Conservation (phyloP, 2,329 filamentous ascomycete species). For the Fonsecaea erecta region DNA sequence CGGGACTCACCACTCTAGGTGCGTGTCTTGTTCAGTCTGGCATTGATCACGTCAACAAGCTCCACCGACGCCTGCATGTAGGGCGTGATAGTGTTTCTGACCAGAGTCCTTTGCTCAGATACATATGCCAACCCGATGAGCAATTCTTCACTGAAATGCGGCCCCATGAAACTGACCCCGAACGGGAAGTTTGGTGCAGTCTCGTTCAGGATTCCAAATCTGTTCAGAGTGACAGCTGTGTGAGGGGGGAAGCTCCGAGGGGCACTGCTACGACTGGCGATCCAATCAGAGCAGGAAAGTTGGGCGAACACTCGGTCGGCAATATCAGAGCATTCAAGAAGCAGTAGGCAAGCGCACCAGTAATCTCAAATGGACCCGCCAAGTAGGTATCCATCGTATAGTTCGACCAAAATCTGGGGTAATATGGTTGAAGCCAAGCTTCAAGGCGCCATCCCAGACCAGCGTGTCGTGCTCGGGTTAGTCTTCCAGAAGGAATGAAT, state of each 20-base stretch:
- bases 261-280: slow-evolving; percentile 67
- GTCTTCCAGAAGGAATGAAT: slow-evolving; percentile 57
- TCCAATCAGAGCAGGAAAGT: slow-evolving; percentile 61
- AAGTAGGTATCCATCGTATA: slow-evolving; percentile 60
- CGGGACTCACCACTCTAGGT: neutral
- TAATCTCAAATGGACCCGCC: slow-evolving; percentile 64
- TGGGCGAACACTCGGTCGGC: slow-evolving; percentile 57
- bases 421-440: slow-evolving; percentile 62
- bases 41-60: slow-evolving; percentile 34
- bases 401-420: slow-evolving; percentile 61
- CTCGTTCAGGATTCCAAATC: slow-evolving; percentile 57
- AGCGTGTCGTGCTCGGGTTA: slow-evolving; percentile 65
- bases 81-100: slow-evolving; percentile 43
- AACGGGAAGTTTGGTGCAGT: slow-evolving; percentile 63
- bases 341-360: slow-evolving; percentile 62
- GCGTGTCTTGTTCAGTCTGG: slow-evolving; percentile 5
- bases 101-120: slow-evolving; percentile 66
- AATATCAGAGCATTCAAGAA: slow-evolving; percentile 66
- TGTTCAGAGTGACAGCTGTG: slow-evolving; percentile 53
- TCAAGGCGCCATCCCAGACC: slow-evolving; percentile 60
- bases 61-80: slow-evolving; percentile 34
- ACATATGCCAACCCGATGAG: slow-evolving; percentile 70
- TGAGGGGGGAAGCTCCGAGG: slow-evolving; percentile 61
- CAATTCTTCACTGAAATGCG: slow-evolving; percentile 63
- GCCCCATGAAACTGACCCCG: slow-evolving; percentile 67